Base-by-base conservation (phyloP, 2,329 filamentous ascomycete species). In the Fusarium hostae region DNA sequence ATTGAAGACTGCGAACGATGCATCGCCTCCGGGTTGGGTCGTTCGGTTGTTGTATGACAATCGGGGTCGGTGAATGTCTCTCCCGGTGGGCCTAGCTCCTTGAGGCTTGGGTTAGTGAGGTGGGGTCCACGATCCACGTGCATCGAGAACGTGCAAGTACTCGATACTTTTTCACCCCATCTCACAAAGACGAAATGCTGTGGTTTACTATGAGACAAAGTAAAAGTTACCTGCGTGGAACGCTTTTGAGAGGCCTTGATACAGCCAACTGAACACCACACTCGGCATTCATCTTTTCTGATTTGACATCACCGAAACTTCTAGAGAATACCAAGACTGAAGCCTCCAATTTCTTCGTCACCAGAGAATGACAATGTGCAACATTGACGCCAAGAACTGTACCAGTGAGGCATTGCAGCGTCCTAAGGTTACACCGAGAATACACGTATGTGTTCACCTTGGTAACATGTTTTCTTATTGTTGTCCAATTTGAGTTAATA, bases 41-140 rank as follows among this genome's bases (percentile, higher is more conserved):
- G 55, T 45, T 72, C 47, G 39, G 40, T 70, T 66, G 59, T 71
- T 72, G 65, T 60, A 72, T 48, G 40, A 70, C 43, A 62, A 56
- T 58, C 65, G 45, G 68, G 44, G 65, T 72, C 69, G 69, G 69
- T 72, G 69, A 72, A 72, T 72, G 39, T 72, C 69, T 72, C 69
- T 57, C 69, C 69, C 65, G 64, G 37, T 34, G 41, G 37, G 24
- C 16, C 69, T 70, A 70, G 52, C 69, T 59, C 40, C 37, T 72
- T 72, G 24, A 48, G 65, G 69, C 34, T 66, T 72, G 65, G 65
- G 24, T 18, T 20, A 41, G 69, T 66, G 69, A 69, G n/a, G 60
- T 32, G 69, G 69, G 22, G 60, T 32, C 16, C 2, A 13, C 11
- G 43, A 34, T 48, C 47, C 69, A 66, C 60, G 43, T 66, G 60